Conservation (phyloP, 345 rosid species). For the Lumnitzera racemosa region DNA sequence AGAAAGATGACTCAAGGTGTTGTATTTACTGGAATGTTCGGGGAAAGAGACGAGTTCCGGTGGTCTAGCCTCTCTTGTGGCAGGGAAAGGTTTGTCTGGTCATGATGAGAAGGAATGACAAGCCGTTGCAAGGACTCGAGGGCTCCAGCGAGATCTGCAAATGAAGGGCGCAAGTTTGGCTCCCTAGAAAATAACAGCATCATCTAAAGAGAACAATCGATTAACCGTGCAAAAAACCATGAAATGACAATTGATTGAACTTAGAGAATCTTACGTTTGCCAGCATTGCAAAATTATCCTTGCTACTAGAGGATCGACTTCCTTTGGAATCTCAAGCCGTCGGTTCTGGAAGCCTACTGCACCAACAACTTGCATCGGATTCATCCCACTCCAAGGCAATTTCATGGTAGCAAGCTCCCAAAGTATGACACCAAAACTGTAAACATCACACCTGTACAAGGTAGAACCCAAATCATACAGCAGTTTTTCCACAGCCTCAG, state of each 20-base stretch:
- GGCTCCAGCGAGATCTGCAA: slow-evolving; percentile 63
- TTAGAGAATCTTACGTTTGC: slow-evolving; percentile 65
- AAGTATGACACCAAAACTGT: slow-evolving; percentile 93
- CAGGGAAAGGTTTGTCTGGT: slow-evolving; percentile 37
- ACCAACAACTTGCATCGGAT: slow-evolving; percentile 99
- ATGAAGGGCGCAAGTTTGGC: slow-evolving; percentile 86
- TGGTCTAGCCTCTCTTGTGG: slow-evolving; percentile 38
- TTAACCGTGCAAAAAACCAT: too few species aligned
- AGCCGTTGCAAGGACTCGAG: slow-evolving; percentile 83
- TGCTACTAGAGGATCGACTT: slow-evolving; percentile 82
- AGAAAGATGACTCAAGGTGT: slow-evolving; percentile 36
- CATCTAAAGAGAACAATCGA: neutral
- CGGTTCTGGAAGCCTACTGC: slow-evolving; percentile 99
- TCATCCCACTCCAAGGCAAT: slow-evolving; percentile 98
- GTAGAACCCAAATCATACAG: slow-evolving; percentile 5
- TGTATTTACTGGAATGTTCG: slow-evolving; percentile 50
- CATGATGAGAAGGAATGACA: slow-evolving; percentile 41
- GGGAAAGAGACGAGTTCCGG: slow-evolving; percentile 31
- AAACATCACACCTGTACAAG: slow-evolving; percentile 79
- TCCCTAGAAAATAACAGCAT: slow-evolving; percentile 42
- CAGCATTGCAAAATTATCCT: slow-evolving; percentile 88
- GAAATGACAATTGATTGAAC: too few species aligned
- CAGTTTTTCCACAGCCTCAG: neutral
- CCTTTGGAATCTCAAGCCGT: slow-evolving; percentile 92
- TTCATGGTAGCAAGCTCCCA: slow-evolving; percentile 98